Evolutionary conservation across 768 basidiomycete species (phyloP).

Genomic region (Kwoniella heveanensis): DNA sequence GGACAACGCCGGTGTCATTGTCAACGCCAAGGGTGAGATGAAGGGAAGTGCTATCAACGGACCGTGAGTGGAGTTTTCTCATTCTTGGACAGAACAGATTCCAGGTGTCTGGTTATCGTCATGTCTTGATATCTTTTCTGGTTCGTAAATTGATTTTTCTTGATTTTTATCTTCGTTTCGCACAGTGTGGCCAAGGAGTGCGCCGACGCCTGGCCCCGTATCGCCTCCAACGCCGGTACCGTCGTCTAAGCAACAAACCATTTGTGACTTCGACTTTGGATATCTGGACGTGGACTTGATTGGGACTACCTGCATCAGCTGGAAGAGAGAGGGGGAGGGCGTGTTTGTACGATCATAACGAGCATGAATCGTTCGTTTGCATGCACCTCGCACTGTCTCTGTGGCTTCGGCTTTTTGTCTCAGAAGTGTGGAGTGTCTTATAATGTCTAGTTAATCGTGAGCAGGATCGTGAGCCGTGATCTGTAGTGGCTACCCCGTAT

Average conservation of each 20-base stretch:
- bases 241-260: constrained; percentile 87
- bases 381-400: not conserved
- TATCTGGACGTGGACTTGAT: not conserved
- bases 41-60: constrained; percentile 73
- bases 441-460: too few relatives aligned
- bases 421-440: too few relatives aligned
- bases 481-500: too few relatives aligned
- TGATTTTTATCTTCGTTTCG: too few relatives aligned
- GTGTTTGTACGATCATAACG: constrained; percentile 22
- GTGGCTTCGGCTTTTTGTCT: too few relatives aligned
- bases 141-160: not conserved
- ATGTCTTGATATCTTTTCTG: too few relatives aligned
- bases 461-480: too few relatives aligned
- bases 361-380: constrained; percentile 17
- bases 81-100: too few relatives aligned
- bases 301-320: not conserved
- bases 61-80: constrained; percentile 36
- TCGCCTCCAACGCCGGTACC: constrained; percentile 97
- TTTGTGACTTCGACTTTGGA: not conserved
- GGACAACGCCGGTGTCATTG: constrained; percentile 95
- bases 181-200: constrained; percentile 90
- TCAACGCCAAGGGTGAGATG: constrained; percentile 99
- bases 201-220: constrained; percentile 98
- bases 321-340: not conserved
- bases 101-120: too few relatives aligned